phyloP scores from a whole-genome alignment of 805 yeast species.

The Kuraishia floccosa region DNA sequence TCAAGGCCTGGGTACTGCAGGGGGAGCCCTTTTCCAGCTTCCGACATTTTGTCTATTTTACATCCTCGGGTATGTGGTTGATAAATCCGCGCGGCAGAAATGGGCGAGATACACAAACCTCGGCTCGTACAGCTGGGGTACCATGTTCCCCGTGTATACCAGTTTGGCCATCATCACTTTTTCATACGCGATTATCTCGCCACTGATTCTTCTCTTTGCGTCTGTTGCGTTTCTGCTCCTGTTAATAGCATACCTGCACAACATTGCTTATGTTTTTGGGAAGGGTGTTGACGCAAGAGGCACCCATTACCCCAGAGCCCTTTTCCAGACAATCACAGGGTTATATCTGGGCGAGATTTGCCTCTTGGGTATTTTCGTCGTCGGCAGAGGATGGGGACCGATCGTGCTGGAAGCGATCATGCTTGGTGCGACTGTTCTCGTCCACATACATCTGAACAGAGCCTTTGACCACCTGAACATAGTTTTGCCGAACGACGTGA shows the following conservation, averaged over 20 bases:
- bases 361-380: slow-evolving; percentile 75
- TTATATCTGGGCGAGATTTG: slow-evolving; percentile 82
- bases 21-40: slow-evolving; percentile 56
- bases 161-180: slow-evolving; percentile 59
- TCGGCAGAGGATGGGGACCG: slow-evolving; percentile 95
- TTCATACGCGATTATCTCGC: slow-evolving; percentile 67
- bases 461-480: slow-evolving; percentile 57
- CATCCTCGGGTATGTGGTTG: slow-evolving; percentile 43
- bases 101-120: slow-evolving; percentile 46
- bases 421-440: slow-evolving; percentile 52
- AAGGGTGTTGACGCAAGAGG: slow-evolving; percentile 75
- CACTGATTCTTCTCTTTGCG: slow-evolving; percentile 70
- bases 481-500: slow-evolving; percentile 56
- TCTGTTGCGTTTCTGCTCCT: slow-evolving; percentile 57
- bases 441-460: slow-evolving; percentile 48
- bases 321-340: slow-evolving; percentile 83
- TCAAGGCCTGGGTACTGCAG: slow-evolving; percentile 57
- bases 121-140: slow-evolving; percentile 56
- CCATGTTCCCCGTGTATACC: slow-evolving; percentile 65
- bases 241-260: slow-evolving; percentile 72
- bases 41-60: slow-evolving; percentile 48
- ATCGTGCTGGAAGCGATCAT: slow-evolving; percentile 63
- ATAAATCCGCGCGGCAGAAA: slow-evolving; percentile 57
- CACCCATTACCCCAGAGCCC: slow-evolving; percentile 74
- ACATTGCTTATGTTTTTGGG: slow-evolving; percentile 55